phyloP scores from a whole-genome alignment of 2,329 filamentous ascomycete species.

The Neurospora sp. region DNA sequence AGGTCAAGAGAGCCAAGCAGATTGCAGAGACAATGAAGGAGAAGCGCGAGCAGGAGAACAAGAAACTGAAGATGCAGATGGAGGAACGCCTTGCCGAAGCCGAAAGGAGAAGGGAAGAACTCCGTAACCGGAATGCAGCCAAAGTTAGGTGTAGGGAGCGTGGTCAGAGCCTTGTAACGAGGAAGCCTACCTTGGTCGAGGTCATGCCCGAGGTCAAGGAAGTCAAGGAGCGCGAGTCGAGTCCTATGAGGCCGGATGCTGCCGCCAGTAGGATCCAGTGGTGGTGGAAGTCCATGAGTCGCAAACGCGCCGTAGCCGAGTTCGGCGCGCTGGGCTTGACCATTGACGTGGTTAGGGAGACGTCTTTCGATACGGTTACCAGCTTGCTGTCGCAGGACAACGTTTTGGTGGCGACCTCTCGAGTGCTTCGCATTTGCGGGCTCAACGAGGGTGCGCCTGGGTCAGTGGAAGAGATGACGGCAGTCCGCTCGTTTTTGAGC shows the following conservation, averaged over 20 bases:
- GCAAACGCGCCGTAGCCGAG: constrained; percentile 51
- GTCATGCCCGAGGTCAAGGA: constrained; percentile 40
- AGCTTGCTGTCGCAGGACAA: constrained; percentile 56
- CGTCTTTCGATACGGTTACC: constrained; percentile 66
- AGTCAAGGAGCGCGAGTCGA: constrained; percentile 35
- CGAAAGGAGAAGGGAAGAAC: constrained; percentile 58
- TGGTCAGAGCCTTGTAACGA: constrained; percentile 39
- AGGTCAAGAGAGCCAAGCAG: constrained; percentile 73
- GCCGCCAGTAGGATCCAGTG: constrained; percentile 59
- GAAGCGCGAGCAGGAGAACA: constrained; percentile 65
- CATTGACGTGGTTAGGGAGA: constrained; percentile 59
- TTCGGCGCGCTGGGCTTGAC: constrained; percentile 59
- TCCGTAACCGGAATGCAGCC: constrained; percentile 44
- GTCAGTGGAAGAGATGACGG: constrained; percentile 58
- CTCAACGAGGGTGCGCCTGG: constrained; percentile 55
- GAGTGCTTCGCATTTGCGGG: constrained; percentile 59
- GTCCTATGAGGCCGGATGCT: constrained; percentile 43
- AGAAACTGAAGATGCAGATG: constrained; percentile 62
- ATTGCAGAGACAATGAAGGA: constrained; percentile 76
- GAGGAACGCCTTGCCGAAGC: constrained; percentile 73
- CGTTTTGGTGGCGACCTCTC: constrained; percentile 56
- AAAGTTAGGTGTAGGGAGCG: constrained; percentile 34
- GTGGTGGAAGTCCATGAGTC: constrained; percentile 54
- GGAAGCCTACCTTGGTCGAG: constrained; percentile 37
- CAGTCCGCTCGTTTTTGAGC: constrained; percentile 67